Evolutionary conservation across 2,329 filamentous ascomycete genomes (phyloP).

Genomic region (Sphaerulina vaccinii): DNA sequence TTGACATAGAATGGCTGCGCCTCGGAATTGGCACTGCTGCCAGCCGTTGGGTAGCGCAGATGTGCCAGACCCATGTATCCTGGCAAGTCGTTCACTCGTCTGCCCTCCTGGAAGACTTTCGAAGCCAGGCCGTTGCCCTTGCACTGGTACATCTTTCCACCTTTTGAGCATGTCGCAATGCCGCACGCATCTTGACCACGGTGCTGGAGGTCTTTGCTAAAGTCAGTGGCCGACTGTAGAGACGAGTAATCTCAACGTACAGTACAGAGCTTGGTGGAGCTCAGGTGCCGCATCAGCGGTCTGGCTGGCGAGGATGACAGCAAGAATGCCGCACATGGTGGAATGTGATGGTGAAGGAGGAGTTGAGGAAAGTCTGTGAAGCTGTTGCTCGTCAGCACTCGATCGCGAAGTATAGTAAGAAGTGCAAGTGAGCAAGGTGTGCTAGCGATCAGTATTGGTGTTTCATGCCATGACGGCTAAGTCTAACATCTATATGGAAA

Average conservation of each 20-base stretch:
- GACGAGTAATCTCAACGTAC: not conserved
- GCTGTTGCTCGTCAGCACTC: slow-evolving; percentile 1
- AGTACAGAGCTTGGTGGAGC: slow-evolving; percentile 41
- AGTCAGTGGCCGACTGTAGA: not conserved
- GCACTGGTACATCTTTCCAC: slow-evolving; percentile 81
- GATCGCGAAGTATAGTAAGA: not conserved
- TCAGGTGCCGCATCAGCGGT: slow-evolving; percentile 40
- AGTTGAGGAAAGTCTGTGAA: slow-evolving; percentile 1
- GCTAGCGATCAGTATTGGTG: slow-evolving; percentile 14
- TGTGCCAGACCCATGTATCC: slow-evolving; percentile 87
- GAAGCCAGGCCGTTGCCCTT: slow-evolving; percentile 88
- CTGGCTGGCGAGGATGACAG: slow-evolving; percentile 47
- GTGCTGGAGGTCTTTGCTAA: slow-evolving; percentile 45
- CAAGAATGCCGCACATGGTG: slow-evolving; percentile 54
- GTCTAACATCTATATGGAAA: slow-evolving; percentile 29
- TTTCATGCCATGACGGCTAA: slow-evolving; percentile 22
- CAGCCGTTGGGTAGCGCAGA: slow-evolving; percentile 84
- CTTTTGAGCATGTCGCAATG: slow-evolving; percentile 71
- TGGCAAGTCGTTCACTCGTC: slow-evolving; percentile 69
- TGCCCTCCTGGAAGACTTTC: slow-evolving; percentile 80
- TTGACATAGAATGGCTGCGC: slow-evolving; percentile 94
- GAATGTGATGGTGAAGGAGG: slow-evolving; percentile 9
- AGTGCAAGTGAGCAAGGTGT: slow-evolving; percentile 3
- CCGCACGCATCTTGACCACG: slow-evolving; percentile 86
- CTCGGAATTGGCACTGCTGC: slow-evolving; percentile 78